A percentile compares a stretch with the other conserved stretches of the same genome.
Evolutionary conservation across 805 yeast species (phyloP).

Genomic region (Pichia californica): DNA sequence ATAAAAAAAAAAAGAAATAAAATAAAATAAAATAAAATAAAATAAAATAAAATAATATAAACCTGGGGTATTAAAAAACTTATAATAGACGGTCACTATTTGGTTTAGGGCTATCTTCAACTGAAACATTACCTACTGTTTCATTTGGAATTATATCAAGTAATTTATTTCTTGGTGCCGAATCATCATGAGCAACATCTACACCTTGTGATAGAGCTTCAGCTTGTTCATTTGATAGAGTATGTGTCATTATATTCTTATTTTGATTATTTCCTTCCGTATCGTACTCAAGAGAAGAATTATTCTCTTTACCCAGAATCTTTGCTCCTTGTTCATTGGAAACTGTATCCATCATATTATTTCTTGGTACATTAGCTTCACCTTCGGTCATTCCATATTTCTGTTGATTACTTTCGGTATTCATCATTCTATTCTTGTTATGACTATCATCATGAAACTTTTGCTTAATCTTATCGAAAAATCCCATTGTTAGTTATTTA

Average conservation of each 20-base stretch:
- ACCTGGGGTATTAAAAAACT: too few relatives aligned
- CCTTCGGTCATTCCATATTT: slow-evolving; percentile 5
- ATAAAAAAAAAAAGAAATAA: background rate
- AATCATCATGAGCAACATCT: background rate
- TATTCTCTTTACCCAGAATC: background rate
- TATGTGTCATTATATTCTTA: slow-evolving; percentile 2
- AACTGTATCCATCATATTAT: slow-evolving; percentile 13
- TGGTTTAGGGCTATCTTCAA: too few relatives aligned
- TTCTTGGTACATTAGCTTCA: slow-evolving; percentile 10
- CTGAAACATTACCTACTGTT: background rate
- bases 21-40: background rate
- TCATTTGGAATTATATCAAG: slow-evolving; percentile 7
- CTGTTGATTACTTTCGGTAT: slow-evolving; percentile 11
- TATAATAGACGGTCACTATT: slow-evolving; percentile 9
- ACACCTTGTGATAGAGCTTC: background rate
- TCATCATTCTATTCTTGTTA: slow-evolving; percentile 10
- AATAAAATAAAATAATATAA: slow-evolving; percentile 14
- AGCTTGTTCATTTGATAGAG: slow-evolving; percentile 9
- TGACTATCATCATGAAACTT: slow-evolving; percentile 1
- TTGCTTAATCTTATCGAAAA: slow-evolving; percentile 7
- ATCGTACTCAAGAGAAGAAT: background rate
- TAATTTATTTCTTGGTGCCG: slow-evolving; percentile 5
- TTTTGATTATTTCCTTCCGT: background rate
- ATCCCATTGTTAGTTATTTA: slow-evolving; percentile 9
- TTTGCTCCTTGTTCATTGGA: slow-evolving; percentile 11